phyloP scores from a whole-genome alignment of 805 yeast genomes.

The Starmerella geochares region DNA sequence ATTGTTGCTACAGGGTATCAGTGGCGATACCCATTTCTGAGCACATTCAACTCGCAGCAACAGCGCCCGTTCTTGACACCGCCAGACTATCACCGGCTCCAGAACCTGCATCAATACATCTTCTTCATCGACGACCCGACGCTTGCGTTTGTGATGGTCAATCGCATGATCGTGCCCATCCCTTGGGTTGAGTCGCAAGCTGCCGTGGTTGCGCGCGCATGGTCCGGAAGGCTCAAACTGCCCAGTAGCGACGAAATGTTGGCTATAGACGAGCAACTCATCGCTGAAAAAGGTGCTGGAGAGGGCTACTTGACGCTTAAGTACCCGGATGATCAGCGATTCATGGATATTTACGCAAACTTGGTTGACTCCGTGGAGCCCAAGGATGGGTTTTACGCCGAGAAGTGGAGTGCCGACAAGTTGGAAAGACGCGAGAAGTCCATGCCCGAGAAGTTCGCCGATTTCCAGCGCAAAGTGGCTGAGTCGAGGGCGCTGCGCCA shows the following conservation, averaged over 20 bases:
- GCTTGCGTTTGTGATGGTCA: conserved; percentile 50
- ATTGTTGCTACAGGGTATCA: conserved; percentile 70
- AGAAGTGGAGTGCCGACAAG: not conserved
- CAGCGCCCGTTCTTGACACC: conserved; percentile 14
- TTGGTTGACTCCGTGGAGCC: not conserved
- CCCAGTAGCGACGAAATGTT: conserved; percentile 42
- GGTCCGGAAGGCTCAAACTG: conserved; percentile 44
- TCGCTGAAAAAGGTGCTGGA: conserved; percentile 39
- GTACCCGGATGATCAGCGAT: conserved; percentile 49
- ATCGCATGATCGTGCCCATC: conserved; percentile 28
- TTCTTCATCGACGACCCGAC: conserved; percentile 52
- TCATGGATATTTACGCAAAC: conserved; percentile 30
- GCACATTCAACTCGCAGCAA: conserved; percentile 14
- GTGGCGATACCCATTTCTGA: conserved; percentile 53
- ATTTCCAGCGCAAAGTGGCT: conserved; percentile 3
- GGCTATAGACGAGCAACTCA: conserved; percentile 35
- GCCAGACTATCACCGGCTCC: conserved; percentile 40
- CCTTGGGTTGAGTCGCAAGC: conserved; percentile 47
- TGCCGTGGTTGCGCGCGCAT: conserved; percentile 50
- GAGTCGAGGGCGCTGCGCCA: not conserved
- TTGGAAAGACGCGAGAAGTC: not conserved
- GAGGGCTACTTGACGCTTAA: conserved; percentile 44
- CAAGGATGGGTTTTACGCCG: not conserved
- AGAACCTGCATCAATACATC: conserved; percentile 50
- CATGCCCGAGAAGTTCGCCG: conserved; percentile 2